phyloP scores from a whole-genome alignment of 2,329 filamentous ascomycete species.

The Chaetomium sp. region DNA sequence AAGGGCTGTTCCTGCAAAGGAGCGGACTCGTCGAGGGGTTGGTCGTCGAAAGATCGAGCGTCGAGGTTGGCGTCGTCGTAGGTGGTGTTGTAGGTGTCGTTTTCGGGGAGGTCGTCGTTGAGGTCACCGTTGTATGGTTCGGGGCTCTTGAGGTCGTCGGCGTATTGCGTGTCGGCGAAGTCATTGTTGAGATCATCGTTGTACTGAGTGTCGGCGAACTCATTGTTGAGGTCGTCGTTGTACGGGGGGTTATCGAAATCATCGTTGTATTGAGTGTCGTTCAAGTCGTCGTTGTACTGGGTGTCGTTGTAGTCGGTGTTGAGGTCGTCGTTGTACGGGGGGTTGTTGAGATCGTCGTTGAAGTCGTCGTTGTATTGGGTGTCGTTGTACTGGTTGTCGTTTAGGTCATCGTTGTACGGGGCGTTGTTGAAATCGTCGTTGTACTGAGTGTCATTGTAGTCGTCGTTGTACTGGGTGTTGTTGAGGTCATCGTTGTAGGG shows the following conservation, averaged over 20 bases:
- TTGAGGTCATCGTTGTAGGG: neutral
- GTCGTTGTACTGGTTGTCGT: neutral
- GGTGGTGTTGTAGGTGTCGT: neutral
- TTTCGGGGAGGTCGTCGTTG: neutral
- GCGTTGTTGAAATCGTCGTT: neutral
- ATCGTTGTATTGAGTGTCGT: neutral
- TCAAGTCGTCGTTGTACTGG: neutral
- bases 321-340: neutral
- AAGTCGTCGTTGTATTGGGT: neutral
- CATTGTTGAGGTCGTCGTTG: neutral
- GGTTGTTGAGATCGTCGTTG: too few relatives aligned
- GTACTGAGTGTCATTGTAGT: too few relatives aligned
- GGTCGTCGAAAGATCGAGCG: neutral
- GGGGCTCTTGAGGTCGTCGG: neutral
- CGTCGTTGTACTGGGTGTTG: too few relatives aligned
- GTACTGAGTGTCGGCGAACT: neutral
- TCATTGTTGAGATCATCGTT: neutral
- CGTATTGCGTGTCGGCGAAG: neutral
- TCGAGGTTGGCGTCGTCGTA: neutral
- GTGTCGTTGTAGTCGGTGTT: too few relatives aligned
- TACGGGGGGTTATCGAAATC: neutral
- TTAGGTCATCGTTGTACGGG: neutral
- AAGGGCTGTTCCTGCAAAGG: neutral
- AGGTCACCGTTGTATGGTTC: neutral
- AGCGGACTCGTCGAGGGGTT: neutral